Conservation (phyloP, 1,139 yeast species). For the Geotrichum candidum region DNA sequence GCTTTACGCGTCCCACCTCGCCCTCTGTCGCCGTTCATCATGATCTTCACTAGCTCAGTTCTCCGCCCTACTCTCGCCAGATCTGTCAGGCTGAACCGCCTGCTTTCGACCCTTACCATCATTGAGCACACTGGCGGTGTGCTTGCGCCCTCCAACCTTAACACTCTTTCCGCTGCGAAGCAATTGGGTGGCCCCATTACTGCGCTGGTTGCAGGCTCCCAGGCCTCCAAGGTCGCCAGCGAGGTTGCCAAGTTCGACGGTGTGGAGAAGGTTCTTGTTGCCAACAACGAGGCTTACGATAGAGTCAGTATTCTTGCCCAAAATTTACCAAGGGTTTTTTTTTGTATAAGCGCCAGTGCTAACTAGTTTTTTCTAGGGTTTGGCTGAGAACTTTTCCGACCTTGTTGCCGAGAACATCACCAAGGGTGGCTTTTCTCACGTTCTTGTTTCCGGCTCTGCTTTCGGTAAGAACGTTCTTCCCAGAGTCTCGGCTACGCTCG, state of each 20-base stretch:
- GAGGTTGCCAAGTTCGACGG: constrained; percentile 35
- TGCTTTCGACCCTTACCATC: constrained; percentile 64
- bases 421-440: constrained; percentile 53
- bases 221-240: constrained; percentile 34
- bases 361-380: constrained; percentile 19
- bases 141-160: constrained; percentile 59
- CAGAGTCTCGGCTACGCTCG: constrained; percentile 76
- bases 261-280: constrained; percentile 37
- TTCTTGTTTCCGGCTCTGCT: constrained; percentile 75
- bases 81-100: constrained; percentile 22
- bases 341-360: not conserved
- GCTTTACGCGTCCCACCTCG: not conserved
- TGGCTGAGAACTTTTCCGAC: constrained; percentile 37
- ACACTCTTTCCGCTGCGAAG: constrained; percentile 39
- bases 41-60: constrained; percentile 11
- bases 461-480: constrained; percentile 86
- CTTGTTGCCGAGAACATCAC: constrained; percentile 39
- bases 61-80: constrained; percentile 1
- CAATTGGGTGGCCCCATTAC: constrained; percentile 37
- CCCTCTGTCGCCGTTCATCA: not conserved
- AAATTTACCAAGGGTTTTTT: not conserved
- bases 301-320: constrained; percentile 16
- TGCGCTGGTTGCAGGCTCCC: constrained; percentile 39
- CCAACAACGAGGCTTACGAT: constrained; percentile 37
- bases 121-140: constrained; percentile 55